Percentiles rank a stretch among this genome's conserved stretches.
These are phyloP conservation scores for Saraca asoca DNA, from an alignment of 331 rosid genomes.

Conservation along the genomic window DNA sequence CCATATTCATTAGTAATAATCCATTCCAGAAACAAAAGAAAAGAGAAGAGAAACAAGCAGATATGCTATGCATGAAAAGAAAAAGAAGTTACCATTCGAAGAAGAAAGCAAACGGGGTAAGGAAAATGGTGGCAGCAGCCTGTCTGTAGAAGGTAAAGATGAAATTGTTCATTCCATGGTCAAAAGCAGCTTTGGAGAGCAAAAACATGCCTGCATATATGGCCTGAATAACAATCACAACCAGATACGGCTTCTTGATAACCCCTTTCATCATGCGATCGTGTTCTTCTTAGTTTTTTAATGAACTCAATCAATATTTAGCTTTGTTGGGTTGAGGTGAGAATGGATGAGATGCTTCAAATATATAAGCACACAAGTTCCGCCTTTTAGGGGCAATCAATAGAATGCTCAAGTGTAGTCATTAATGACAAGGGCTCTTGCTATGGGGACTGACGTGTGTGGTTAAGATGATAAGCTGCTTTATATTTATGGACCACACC, in stretches of 20 bases:
- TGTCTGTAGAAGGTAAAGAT: slow-evolving; percentile 81
- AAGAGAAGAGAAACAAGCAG: background rate
- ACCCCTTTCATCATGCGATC: too few relatives aligned
- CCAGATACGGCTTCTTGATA: slow-evolving; percentile 36
- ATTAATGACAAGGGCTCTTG: slow-evolving; percentile 22
- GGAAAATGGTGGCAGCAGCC: slow-evolving; percentile 54
- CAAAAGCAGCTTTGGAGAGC: slow-evolving; percentile 75
- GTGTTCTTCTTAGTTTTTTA: too few relatives aligned
- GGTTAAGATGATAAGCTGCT: slow-evolving; percentile 36
- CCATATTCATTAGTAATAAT: too few relatives aligned
- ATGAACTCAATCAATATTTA: too few relatives aligned
- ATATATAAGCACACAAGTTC: slow-evolving; percentile 6
- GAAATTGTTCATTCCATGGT: slow-evolving; percentile 81
- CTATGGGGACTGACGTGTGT: slow-evolving; percentile 20
- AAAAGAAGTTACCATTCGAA: slow-evolving; percentile 52
- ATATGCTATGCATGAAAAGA: too few relatives aligned
- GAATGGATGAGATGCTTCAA: slow-evolving; percentile 7
- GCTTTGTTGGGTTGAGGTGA: background rate
- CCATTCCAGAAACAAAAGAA: too few relatives aligned
- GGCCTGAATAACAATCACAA: slow-evolving; percentile 56
- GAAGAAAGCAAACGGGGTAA: slow-evolving; percentile 58
- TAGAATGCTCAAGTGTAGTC: slow-evolving; percentile 1
- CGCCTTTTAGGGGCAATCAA: slow-evolving; percentile 35
- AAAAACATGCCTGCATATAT: slow-evolving; percentile 73
- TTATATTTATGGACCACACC: slow-evolving; percentile 35